Base-by-base conservation (phyloP, 257 asterid genomes). In the Avicennia marina region DNA sequence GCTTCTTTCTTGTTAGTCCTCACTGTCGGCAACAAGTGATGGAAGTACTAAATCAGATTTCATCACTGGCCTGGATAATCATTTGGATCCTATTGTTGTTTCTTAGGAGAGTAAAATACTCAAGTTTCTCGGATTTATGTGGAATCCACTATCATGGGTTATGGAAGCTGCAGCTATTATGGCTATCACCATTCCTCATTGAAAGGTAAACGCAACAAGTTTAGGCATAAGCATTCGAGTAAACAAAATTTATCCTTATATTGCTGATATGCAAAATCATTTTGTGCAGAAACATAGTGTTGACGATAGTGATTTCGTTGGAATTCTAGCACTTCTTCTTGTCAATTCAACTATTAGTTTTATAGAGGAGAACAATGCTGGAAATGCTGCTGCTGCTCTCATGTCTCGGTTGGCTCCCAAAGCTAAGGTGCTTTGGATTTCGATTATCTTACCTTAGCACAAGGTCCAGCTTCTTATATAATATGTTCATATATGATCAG, bases 81-180 rank as follows among this genome's bases (percentile, higher is more conserved):
- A 2, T 7, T 63, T 46, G 16, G 47, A 6, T 39, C 31, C 31
- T 42, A 9, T 16, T 31, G 34, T 15, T 39, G 15, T 48, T 48
- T 57, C 26, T 43, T 21, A 84, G 94, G 95, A 85, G 73, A 82
- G 65, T 17, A 85, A 85, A 62, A 2, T 82, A 19, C 73, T 85
- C 17, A 85, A 79, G 58, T 85, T 85, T 75, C 70, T 85, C 12
- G 95, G 95, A 2, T 85, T 85, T 41, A 85, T 85, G 90, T 85
- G 95, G 95, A 85, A 85, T 20, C 95, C 90, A 4, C 53, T 82
- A 24, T 85, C 95, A 22, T 85, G 95, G 95, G 91, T 82, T 19
- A 82, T 85, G 95, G 95, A 82, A 44, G 72, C 75, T 15, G 95
- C 95, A n/a, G 95, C 95, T 7, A 47, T 85, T 56, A 78, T 85